Percentiles rank a stretch among this genome's conserved stretches.
Conservation (phyloP, 2,329 filamentous ascomycete species). For the Ophiostoma tasmaniense region DNA sequence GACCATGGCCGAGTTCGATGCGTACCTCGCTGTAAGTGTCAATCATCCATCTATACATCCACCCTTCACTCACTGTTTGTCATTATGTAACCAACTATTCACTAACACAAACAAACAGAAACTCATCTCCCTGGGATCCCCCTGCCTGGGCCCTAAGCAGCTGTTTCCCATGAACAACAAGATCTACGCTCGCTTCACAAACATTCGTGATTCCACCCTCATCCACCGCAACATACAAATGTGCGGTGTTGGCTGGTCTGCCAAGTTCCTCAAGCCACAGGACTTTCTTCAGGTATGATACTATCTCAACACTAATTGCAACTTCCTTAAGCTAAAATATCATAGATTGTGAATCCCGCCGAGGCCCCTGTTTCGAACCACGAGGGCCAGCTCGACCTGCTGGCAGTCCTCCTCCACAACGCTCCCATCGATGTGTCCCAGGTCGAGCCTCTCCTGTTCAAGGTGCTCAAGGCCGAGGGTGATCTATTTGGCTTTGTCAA, state of each 20-base stretch:
- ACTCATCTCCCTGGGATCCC: slow-evolving; percentile 29
- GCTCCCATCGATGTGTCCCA: slow-evolving; percentile 16
- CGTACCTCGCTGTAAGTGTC: slow-evolving; percentile 38
- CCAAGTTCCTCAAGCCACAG: slow-evolving; percentile 36
- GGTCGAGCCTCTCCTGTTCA: slow-evolving; percentile 33
- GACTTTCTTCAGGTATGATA: slow-evolving; percentile 35
- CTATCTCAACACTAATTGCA: background rate
- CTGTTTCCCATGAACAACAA: slow-evolving; percentile 32
- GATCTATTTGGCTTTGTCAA: slow-evolving; percentile 45
- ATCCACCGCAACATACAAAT: slow-evolving; percentile 39
- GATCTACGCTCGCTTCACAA: slow-evolving; percentile 48
- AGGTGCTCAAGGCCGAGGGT: slow-evolving; percentile 39
- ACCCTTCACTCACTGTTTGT: background rate
- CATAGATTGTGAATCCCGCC: slow-evolving; percentile 26
- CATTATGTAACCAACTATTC: background rate
- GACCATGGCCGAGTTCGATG: slow-evolving; percentile 32
- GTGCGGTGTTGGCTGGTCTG: slow-evolving; percentile 38
- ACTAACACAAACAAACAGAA: slow-evolving; percentile 29
- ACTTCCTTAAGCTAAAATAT: background rate
- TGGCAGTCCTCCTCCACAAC: slow-evolving; percentile 29
- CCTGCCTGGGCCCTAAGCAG: slow-evolving; percentile 32
- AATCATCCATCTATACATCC: too few relatives aligned
- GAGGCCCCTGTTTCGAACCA: slow-evolving; percentile 33
- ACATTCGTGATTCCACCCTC: slow-evolving; percentile 51
- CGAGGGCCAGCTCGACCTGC: slow-evolving; percentile 48